These are phyloP conservation scores for Geosmithia flava DNA, from an alignment of 2,329 filamentous ascomycete genomes.

Conservation along the genomic window DNA sequence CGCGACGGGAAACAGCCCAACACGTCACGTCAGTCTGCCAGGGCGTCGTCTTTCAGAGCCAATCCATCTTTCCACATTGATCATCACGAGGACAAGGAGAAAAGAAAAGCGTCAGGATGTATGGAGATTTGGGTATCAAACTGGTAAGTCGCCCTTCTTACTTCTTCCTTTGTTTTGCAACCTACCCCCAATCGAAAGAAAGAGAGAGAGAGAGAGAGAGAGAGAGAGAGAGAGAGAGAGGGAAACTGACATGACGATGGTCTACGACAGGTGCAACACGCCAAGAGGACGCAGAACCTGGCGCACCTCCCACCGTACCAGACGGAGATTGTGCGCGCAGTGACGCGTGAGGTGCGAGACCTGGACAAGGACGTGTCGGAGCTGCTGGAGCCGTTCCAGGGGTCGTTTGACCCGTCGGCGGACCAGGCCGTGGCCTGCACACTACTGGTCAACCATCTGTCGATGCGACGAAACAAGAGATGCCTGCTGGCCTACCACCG, in stretches of 20 bases:
- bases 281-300: conserved; percentile 85
- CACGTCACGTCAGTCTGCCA: neutral
- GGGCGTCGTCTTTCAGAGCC: neutral
- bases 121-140: conserved; percentile 79
- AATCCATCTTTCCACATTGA: neutral
- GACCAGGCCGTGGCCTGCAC: conserved; percentile 80
- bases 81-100: neutral
- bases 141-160: conserved; percentile 38
- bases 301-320: conserved; percentile 82
- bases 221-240: neutral
- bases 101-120: conserved; percentile 45
- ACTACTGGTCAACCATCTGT: conserved; percentile 83
- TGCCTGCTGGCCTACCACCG: conserved; percentile 91
- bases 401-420: conserved; percentile 71
- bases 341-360: conserved; percentile 86
- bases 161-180: neutral
- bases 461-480: conserved; percentile 91
- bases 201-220: no score
- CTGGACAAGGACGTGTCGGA: conserved; percentile 74
- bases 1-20: neutral
- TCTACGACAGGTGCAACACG: conserved; percentile 66
- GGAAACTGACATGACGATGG: conserved; percentile 4
- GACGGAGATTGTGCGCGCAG: conserved; percentile 75
- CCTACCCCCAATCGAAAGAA: neutral
- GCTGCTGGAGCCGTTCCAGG: conserved; percentile 71